Base-by-base conservation (phyloP, 1,139 yeast genomes). In the Taiozyma sp. region DNA sequence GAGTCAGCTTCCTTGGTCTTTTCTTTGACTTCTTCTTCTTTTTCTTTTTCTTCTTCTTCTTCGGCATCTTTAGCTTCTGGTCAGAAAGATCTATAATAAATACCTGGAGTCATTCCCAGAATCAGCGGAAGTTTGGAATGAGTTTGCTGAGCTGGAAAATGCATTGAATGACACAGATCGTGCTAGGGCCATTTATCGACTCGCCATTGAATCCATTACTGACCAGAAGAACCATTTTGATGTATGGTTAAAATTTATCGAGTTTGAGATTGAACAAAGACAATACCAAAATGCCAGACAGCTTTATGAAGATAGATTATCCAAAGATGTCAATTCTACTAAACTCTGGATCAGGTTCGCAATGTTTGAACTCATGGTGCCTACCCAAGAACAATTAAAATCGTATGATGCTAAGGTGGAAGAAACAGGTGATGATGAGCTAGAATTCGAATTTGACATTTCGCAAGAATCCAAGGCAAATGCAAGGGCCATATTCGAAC, bases 151-250 rank as follows among this genome's bases (percentile, higher is more conserved):
- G 8, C 76, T 91, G 57, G 99, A 93, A 66, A 74, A 71, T 45
- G 74, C 74, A 29, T 66, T 88, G 39, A 87, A 85, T n/a, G 97
- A 93, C 57, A 69, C 73, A 38, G 86, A 80, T 2, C 70, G 98
- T 44, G 79, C 85, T 29, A 72, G 82, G 36, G 85, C 82, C 0
- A 75, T 92, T 12, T 83, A 73, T 57, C 78, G 79, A 44, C 58
- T 87, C 23, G 88, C 87, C 0, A 54, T 76, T 13, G 63, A 62
- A 58, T 63, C 51, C 54, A 60, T 16, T n/a, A 62, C 52, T 48
- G 50, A 57, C 4, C 53, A 19, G 22, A 19, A 14, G 24, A 43
- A 39, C 7, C 34, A 13, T 12, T 71, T 66, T n/a, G 55, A 66
- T 27, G 55, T 83, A 0, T 80, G 84, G 77, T 69, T 71, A 38